Conservation (phyloP, 352 stramenopile species). For the Ochromonadaceae sp. region DNA sequence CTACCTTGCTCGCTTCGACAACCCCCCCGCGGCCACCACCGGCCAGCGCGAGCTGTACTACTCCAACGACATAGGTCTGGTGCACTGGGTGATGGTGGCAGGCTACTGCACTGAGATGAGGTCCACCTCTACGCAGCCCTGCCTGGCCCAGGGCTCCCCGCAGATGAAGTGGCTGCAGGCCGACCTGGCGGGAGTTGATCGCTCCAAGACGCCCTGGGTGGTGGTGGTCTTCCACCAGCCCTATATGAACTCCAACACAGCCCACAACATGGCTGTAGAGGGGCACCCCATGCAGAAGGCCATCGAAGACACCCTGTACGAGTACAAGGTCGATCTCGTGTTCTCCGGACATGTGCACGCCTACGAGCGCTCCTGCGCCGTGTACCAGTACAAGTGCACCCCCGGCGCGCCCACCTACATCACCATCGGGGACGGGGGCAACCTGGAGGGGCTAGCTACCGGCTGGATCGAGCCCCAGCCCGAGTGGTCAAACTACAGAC, state of each 20-base stretch:
- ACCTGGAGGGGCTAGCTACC: conserved; percentile 50
- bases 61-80: conserved; percentile 46
- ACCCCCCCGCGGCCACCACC: conserved; percentile 45
- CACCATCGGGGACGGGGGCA: conserved; percentile 58
- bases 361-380: conserved; percentile 55
- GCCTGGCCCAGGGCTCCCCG: conserved; percentile 36
- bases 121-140: too few species aligned
- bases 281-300: conserved; percentile 43
- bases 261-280: conserved; percentile 50
- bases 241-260: conserved; percentile 70
- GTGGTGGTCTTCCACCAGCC: conserved; percentile 60
- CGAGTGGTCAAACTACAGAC: conserved; percentile 52
- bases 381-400: conserved; percentile 49
- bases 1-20: conserved; percentile 53
- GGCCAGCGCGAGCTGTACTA: conserved; percentile 52
- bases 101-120: too few species aligned
- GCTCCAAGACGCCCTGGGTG: conserved; percentile 49
- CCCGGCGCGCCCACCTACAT: conserved; percentile 51
- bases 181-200: conserved; percentile 48
- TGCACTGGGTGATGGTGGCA: too few species aligned
- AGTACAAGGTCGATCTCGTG: conserved; percentile 50
- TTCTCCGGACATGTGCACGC: conserved; percentile 59
- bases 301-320: conserved; percentile 56
- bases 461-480: conserved; percentile 50
- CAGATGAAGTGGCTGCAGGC: conserved; percentile 54